Percentiles rank a stretch among this genome's conserved stretches.
Conservation (phyloP, 2,329 filamentous ascomycete genomes). For the Arthrobotrys sphaeroides region DNA sequence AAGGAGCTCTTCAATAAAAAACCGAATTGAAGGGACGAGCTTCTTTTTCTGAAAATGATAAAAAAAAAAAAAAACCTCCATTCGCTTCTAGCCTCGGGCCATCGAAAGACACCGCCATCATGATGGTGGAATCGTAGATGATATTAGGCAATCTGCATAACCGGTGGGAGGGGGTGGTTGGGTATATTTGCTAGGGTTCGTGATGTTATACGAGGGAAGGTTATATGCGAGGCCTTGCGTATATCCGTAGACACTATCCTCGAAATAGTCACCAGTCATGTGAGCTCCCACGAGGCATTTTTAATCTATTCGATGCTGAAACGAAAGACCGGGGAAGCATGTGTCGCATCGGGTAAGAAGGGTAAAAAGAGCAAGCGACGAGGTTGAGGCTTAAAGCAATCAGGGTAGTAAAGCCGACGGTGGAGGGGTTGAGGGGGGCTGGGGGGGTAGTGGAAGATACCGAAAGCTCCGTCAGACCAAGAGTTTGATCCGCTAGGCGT, state of each 20-base stretch:
- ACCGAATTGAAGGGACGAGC: neutral
- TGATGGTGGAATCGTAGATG: slow-evolving; percentile 33
- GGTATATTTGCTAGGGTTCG: slow-evolving; percentile 5
- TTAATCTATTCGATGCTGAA: slow-evolving; percentile 46
- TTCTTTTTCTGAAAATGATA: neutral
- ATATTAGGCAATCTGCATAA: slow-evolving; percentile 47
- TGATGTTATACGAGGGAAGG: neutral
- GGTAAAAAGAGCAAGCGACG: slow-evolving; percentile 46
- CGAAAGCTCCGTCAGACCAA: slow-evolving; percentile 31
- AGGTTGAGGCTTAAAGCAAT: slow-evolving; percentile 37
- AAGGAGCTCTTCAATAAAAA: slow-evolving; percentile 34
- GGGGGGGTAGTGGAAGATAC: slow-evolving; percentile 38
- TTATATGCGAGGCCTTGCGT: neutral
- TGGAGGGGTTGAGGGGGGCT: neutral
- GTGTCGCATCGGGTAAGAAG: slow-evolving; percentile 51
- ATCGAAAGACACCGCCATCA: slow-evolving; percentile 5
- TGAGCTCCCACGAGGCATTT: slow-evolving; percentile 48
- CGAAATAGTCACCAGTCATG: slow-evolving; percentile 36
- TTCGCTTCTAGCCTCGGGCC: slow-evolving; percentile 1
- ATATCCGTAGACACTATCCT: slow-evolving; percentile 33
- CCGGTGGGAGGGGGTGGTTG: neutral
- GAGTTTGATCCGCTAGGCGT: neutral
- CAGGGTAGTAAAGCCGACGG: slow-evolving; percentile 27
- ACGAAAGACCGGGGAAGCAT: slow-evolving; percentile 45
- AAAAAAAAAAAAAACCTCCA: neutral